Evolutionary conservation across 1,139 yeast species (phyloP).

Genomic region (Debaryomyces nepalensis): DNA sequence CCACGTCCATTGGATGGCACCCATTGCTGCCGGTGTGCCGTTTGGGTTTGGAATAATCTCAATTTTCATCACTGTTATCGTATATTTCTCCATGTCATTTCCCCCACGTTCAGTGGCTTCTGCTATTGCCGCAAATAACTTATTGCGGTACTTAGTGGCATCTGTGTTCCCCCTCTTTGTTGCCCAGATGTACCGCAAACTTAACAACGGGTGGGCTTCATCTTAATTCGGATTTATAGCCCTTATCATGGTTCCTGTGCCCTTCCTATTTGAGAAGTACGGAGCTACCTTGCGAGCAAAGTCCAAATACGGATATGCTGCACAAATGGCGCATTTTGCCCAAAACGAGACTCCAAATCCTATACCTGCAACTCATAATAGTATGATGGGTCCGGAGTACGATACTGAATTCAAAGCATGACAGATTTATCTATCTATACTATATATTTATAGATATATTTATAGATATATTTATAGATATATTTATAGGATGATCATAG

Average conservation of each 20-base stretch:
- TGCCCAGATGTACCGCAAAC: slow-evolving; percentile 45
- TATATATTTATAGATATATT: too few relatives aligned
- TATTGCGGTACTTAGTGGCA: slow-evolving; percentile 69
- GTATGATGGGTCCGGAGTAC: too few relatives aligned
- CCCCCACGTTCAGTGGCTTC: slow-evolving; percentile 73
- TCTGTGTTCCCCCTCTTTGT: slow-evolving; percentile 57
- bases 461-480: too few relatives aligned
- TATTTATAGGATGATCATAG: too few relatives aligned
- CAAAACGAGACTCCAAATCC: slow-evolving; percentile 6
- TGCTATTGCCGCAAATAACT: slow-evolving; percentile 79
- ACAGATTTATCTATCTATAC: too few relatives aligned
- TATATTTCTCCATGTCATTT: slow-evolving; percentile 70
- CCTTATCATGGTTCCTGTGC: slow-evolving; percentile 39
- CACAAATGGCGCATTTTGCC: slow-evolving; percentile 40
- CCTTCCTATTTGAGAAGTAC: slow-evolving; percentile 44
- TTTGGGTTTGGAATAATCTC: slow-evolving; percentile 76
- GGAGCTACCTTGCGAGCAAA: slow-evolving; percentile 48
- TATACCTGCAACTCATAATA: neutral
- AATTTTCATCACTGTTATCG: slow-evolving; percentile 72
- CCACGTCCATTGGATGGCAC: slow-evolving; percentile 80
- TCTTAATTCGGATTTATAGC: slow-evolving; percentile 42
- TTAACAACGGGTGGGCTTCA: slow-evolving; percentile 45
- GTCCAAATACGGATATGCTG: slow-evolving; percentile 64
- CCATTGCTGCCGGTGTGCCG: slow-evolving; percentile 73
- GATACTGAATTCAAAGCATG: too few relatives aligned